phyloP scores from a whole-genome alignment of 768 basidiomycete genomes.

The Tylopilus intermedius region DNA sequence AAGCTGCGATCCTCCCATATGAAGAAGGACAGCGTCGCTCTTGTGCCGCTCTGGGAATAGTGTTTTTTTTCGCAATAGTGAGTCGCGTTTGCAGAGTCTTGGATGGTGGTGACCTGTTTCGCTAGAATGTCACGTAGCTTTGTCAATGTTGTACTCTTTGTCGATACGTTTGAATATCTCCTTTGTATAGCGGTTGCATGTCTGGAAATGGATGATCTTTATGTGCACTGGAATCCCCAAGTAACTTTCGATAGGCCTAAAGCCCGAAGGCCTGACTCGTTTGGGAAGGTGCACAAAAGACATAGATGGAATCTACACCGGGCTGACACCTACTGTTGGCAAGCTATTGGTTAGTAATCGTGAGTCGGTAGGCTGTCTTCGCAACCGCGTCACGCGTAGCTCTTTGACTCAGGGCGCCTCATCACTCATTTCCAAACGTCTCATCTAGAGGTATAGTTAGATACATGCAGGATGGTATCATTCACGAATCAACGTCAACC shows the following conservation, averaged over 20 bases:
- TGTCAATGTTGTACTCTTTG: background rate
- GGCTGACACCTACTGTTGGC: background rate
- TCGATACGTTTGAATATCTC: background rate
- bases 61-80: background rate
- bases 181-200: background rate
- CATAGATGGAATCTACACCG: no score
- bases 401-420: no score
- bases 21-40: conserved; percentile 20
- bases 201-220: background rate
- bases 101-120: background rate
- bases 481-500: background rate
- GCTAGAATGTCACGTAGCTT: background rate
- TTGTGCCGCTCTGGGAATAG: conserved; percentile 17
- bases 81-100: background rate
- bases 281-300: no score
- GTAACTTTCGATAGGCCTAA: no score
- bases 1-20: conserved; percentile 9
- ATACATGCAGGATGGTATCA: background rate
- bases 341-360: no score
- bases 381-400: no score
- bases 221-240: no score
- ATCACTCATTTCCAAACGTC: no score
- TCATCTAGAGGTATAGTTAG: no score
- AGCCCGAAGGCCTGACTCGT: no score
- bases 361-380: no score